Conservation (phyloP, 768 basidiomycete species). For the Suillus ampliporus region DNA sequence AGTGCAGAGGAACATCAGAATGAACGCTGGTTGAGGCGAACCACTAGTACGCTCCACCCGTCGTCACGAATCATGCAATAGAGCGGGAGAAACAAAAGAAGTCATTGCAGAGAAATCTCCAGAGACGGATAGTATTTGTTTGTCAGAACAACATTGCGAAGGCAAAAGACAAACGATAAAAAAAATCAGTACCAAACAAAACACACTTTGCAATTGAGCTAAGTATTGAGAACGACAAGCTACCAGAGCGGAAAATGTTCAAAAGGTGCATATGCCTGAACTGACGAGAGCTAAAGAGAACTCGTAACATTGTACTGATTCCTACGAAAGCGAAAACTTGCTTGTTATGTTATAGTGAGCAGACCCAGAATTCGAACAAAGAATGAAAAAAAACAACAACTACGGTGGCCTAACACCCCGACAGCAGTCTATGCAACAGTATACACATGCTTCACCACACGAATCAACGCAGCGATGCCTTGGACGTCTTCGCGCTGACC, state of each 20-base stretch:
- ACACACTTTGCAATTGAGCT: no score
- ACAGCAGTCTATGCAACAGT: slow-evolving; percentile 2
- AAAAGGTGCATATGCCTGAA: neutral
- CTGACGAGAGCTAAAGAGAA: neutral
- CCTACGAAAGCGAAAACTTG: slow-evolving; percentile 3
- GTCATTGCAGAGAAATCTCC: no score
- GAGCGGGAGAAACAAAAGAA: no score
- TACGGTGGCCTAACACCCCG: slow-evolving; percentile 9
- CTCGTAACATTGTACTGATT: slow-evolving; percentile 4
- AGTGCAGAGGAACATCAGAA: no score
- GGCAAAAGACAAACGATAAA: no score
- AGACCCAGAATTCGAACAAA: slow-evolving; percentile 3
- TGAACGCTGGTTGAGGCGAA: no score
- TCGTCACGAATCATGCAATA: no score
- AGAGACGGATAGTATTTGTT: no score
- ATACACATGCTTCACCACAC: neutral
- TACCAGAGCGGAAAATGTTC: neutral
- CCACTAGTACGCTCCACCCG: no score
- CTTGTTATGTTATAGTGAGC: slow-evolving; percentile 8
- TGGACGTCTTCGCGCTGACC: slow-evolving; percentile 24
- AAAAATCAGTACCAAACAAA: no score
- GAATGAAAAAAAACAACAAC: neutral
- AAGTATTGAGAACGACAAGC: slow-evolving; percentile 1
- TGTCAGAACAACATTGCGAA: no score
- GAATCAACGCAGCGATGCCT: slow-evolving; percentile 20